Conservation (phyloP, 2,329 filamentous ascomycete genomes). For the Alternaria tenuissima region DNA sequence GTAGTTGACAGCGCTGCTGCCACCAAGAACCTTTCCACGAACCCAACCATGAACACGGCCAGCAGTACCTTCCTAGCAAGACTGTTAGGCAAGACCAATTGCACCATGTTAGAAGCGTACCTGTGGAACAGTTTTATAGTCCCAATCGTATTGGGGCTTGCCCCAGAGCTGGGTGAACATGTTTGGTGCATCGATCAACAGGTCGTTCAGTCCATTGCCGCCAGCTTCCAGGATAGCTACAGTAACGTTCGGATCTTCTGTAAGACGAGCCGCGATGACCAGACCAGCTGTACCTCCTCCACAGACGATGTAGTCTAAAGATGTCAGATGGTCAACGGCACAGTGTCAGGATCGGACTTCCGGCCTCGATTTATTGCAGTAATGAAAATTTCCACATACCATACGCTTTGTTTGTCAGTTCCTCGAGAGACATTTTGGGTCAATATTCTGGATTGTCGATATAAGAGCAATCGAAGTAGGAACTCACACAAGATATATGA, state of each 20-base stretch:
- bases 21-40: conserved; percentile 50
- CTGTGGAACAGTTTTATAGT: conserved; percentile 42
- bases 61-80: conserved; percentile 32
- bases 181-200: conserved; percentile 39
- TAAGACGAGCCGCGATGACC: conserved; percentile 39
- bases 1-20: conserved; percentile 49
- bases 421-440: conserved; percentile 31
- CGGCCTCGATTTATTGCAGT: background rate
- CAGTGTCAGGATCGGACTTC: background rate
- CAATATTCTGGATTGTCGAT: background rate
- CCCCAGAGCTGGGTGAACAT: conserved; percentile 35
- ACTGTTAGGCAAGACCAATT: conserved; percentile 7
- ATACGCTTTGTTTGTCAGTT: conserved; percentile 34
- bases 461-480: background rate
- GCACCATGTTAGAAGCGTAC: conserved; percentile 7
- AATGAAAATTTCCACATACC: background rate
- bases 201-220: conserved; percentile 36
- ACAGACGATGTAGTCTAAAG: conserved; percentile 30
- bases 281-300: conserved; percentile 45
- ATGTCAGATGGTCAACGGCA: background rate
- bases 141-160: conserved; percentile 46
- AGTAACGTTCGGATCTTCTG: conserved; percentile 36
- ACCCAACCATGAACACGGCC: conserved; percentile 34
- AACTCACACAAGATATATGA: background rate
- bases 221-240: conserved; percentile 43